phyloP scores from a whole-genome alignment of 1,284 basidiomycete genomes.

The Leccinum discolor region DNA sequence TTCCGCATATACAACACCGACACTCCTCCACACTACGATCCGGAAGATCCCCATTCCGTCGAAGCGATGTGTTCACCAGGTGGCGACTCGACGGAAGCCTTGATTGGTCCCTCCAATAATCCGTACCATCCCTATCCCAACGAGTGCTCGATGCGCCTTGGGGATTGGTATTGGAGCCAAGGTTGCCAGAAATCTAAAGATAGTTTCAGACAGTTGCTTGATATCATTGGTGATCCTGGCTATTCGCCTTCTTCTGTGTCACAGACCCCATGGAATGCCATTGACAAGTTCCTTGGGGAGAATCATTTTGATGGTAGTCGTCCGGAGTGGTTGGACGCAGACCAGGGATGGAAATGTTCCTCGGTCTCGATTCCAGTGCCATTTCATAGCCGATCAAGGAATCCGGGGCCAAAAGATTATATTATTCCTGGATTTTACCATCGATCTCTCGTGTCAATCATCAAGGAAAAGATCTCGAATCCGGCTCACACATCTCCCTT shows the following conservation, averaged over 20 bases:
- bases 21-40: background rate
- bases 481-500: background rate
- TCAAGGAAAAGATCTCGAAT: background rate
- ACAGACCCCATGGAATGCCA: background rate
- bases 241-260: background rate
- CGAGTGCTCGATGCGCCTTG: background rate
- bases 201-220: no score
- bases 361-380: no score
- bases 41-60: background rate
- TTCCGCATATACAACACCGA: background rate
- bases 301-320: background rate
- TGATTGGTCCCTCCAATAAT: background rate
- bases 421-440: background rate
- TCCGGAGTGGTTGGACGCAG: background rate
- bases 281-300: background rate
- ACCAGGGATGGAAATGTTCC: background rate
- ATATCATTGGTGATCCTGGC: background rate
- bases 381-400: no score
- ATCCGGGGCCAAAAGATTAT: no score
- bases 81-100: background rate
- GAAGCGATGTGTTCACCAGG: background rate
- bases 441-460: background rate
- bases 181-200: no score
- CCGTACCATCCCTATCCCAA: background rate
- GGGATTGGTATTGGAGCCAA: no score